Evolutionary conservation across 1,139 yeast species (phyloP).

Genomic region (Kodamaea fungicola): DNA sequence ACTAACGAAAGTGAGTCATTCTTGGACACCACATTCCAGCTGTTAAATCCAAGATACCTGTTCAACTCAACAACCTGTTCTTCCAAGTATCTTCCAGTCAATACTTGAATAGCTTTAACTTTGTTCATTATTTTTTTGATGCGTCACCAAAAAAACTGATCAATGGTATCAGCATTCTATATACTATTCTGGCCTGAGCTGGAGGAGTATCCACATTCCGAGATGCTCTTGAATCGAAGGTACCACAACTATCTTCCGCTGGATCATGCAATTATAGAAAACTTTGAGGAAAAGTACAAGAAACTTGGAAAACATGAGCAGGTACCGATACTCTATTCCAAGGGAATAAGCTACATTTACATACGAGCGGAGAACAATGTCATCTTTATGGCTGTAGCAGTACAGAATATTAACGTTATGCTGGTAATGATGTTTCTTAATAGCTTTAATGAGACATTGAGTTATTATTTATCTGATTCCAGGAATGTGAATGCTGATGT

Average conservation of each 20-base stretch:
- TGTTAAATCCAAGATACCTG: constrained; percentile 5
- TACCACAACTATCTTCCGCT: constrained; percentile 34
- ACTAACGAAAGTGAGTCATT: constrained; percentile 1
- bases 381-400: constrained; percentile 29
- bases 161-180: constrained; percentile 39
- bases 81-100: constrained; percentile 9
- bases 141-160: background rate
- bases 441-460: constrained; percentile 29
- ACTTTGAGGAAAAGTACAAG: constrained; percentile 26
- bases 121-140: background rate
- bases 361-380: constrained; percentile 29
- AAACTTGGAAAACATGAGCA: constrained; percentile 20
- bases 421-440: constrained; percentile 37
- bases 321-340: constrained; percentile 27
- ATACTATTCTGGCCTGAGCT: constrained; percentile 35
- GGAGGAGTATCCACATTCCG: constrained; percentile 30
- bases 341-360: constrained; percentile 32
- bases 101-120: constrained; percentile 2
- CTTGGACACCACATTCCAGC: constrained; percentile 17
- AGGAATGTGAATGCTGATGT: background rate
- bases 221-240: constrained; percentile 33
- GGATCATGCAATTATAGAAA: constrained; percentile 20
- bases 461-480: constrained; percentile 23
- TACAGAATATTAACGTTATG: constrained; percentile 38
- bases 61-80: constrained; percentile 12